phyloP scores from a whole-genome alignment of 139 green algal genomes.

The Coelastrella sp. region DNA sequence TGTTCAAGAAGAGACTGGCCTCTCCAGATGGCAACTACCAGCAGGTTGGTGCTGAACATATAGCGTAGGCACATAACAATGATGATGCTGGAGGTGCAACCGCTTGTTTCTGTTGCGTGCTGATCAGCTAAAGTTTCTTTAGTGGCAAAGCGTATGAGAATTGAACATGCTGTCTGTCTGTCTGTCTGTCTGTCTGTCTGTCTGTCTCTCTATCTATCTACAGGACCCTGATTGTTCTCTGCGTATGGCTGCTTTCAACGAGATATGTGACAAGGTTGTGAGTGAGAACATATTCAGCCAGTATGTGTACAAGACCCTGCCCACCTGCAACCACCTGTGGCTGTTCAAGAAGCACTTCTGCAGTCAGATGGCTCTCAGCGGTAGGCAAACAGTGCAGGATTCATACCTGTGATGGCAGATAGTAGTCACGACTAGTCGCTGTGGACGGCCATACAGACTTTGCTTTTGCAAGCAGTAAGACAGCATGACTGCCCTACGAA shows the following conservation, averaged over 20 bases:
- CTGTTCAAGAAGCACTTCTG: conserved; percentile 95
- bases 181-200: too few relatives aligned
- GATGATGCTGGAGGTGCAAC: too few relatives aligned
- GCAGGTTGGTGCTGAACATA: not conserved
- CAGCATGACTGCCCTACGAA: not conserved
- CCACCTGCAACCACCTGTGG: conserved; percentile 88
- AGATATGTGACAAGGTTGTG: conserved; percentile 76
- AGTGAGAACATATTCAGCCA: conserved; percentile 95
- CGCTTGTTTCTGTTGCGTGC: too few relatives aligned
- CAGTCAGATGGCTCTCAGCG: conserved; percentile 89
- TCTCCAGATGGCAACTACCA: conserved; percentile 42
- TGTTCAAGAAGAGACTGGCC: conserved; percentile 88
- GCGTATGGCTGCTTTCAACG: conserved; percentile 74
- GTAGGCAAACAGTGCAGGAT: conserved; percentile 36
- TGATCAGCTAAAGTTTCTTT: too few relatives aligned
- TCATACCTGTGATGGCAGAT: too few relatives aligned
- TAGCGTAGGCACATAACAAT: too few relatives aligned
- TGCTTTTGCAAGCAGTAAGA: too few relatives aligned
- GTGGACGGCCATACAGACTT: too few relatives aligned
- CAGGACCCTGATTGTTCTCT: conserved; percentile 49
- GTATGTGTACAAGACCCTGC: conserved; percentile 98
- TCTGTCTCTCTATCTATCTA: not conserved
- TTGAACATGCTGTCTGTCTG: too few relatives aligned
- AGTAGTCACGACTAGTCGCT: too few relatives aligned
- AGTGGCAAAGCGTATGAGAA: too few relatives aligned